Conservation (phyloP, 2,329 filamentous ascomycete species). For the Chaetomiaceae sp. region DNA sequence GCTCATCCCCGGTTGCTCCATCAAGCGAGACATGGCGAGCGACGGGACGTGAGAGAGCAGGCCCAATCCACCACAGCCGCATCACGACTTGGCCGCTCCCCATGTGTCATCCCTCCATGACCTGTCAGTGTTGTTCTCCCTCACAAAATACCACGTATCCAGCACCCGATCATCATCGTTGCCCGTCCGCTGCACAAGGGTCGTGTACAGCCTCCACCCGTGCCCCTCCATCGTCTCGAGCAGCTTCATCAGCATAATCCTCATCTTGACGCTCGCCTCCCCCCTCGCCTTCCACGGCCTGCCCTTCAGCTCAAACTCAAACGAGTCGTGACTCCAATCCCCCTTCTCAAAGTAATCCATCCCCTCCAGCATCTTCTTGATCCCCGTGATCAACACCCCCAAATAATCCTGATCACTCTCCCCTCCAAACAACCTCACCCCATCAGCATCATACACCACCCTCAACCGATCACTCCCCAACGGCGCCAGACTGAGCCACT, state of each 20-base stretch:
- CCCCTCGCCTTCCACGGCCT: constrained; percentile 20
- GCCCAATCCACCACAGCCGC: background rate
- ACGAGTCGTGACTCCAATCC: constrained; percentile 21
- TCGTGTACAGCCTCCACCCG: constrained; percentile 21
- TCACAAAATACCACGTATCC: constrained; percentile 26
- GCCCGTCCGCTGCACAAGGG: constrained; percentile 18
- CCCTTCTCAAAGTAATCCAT: constrained; percentile 17
- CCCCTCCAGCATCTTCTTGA: constrained; percentile 15
- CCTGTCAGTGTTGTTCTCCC: constrained; percentile 2
- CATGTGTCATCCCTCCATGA: background rate
- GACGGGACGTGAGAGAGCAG: too few species aligned
- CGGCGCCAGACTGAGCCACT: constrained; percentile 20
- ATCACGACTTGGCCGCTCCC: background rate
- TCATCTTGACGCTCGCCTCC: constrained; percentile 15
- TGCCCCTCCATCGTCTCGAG: constrained; percentile 21
- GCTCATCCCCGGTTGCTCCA: too few species aligned
- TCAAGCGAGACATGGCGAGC: too few species aligned
- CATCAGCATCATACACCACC: constrained; percentile 14
- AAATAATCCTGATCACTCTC: constrained; percentile 9
- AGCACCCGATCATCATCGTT: constrained; percentile 19
- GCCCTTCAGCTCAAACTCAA: constrained; percentile 23
- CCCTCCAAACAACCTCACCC: background rate
- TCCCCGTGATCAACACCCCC: constrained; percentile 9
- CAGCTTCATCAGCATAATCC: constrained; percentile 21
- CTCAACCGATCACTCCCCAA: constrained; percentile 12